These are phyloP conservation scores for Ceratobasidium sp. DNA, from an alignment of 1,284 basidiomycete species.

Conservation along the genomic window DNA sequence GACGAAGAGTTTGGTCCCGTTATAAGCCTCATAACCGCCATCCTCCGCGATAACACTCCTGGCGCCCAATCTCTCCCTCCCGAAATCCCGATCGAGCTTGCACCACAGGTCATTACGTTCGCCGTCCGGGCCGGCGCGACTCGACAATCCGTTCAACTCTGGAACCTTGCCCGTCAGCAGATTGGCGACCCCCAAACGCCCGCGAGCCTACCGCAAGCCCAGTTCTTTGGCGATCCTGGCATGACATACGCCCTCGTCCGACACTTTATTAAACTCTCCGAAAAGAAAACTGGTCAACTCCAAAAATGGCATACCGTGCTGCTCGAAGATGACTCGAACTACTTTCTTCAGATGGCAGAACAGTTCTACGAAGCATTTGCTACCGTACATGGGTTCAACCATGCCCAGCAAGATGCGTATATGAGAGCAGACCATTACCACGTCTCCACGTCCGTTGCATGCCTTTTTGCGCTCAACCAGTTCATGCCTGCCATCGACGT, in stretches of 20 bases:
- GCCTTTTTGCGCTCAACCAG: conserved; percentile 26
- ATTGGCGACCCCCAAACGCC: conserved; percentile 6
- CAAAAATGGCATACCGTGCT: conserved; percentile 12
- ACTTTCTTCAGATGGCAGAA: conserved; percentile 4
- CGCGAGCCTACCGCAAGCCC: conserved; percentile 2
- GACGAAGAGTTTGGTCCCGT: neutral
- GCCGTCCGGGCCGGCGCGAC: conserved; percentile 24
- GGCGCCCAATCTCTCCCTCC: neutral
- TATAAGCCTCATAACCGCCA: neutral
- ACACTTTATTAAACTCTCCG: conserved; percentile 34
- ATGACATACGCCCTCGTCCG: conserved; percentile 31
- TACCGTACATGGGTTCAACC: conserved; percentile 31
- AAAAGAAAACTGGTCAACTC: neutral
- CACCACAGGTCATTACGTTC: conserved; percentile 7
- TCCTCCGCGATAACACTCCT: neutral
- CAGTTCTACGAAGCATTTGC: conserved; percentile 20
- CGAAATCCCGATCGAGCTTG: conserved; percentile 21
- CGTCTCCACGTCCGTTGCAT: conserved; percentile 29
- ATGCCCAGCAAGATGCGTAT: neutral
- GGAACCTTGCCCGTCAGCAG: neutral
- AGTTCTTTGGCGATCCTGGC: conserved; percentile 18
- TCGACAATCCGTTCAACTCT: conserved; percentile 12
- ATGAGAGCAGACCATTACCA: conserved; percentile 22
- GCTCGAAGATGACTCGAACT: conserved; percentile 1
- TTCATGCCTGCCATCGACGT: conserved; percentile 27